Conservation (phyloP, 2,329 filamentous ascomycete species). For the Penicillium sp. region DNA sequence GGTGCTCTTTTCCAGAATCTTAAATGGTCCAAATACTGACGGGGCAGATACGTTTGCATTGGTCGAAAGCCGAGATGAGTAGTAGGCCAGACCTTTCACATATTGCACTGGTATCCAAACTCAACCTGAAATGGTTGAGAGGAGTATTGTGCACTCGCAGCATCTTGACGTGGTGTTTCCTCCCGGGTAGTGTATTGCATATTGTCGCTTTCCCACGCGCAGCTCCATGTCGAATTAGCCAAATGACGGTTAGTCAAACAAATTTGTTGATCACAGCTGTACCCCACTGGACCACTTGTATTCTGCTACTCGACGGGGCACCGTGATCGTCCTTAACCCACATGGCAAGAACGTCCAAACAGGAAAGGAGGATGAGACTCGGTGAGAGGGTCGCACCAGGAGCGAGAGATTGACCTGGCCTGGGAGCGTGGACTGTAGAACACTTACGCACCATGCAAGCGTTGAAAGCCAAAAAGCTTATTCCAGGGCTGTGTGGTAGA, state of each 20-base stretch:
- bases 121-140: not conserved
- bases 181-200: conserved; percentile 3
- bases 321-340: not conserved
- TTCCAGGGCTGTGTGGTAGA: not conserved
- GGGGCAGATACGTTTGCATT: conserved; percentile 44
- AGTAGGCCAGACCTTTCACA: not conserved
- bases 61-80: conserved; percentile 13
- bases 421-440: not conserved
- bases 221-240: conserved; percentile 17
- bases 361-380: not conserved
- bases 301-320: not conserved
- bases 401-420: not conserved
- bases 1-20: conserved; percentile 15
- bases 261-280: conserved; percentile 6
- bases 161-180: not conserved
- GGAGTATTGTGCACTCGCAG: not conserved
- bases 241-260: conserved; percentile 20
- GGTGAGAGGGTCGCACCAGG: conserved; percentile 5
- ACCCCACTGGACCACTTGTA: not conserved
- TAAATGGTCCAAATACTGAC: not conserved
- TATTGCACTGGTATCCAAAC: not conserved
- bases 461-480: not conserved
- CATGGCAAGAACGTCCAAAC: not conserved
- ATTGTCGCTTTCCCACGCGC: conserved; percentile 11
- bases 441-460: not conserved